A percentile compares a stretch with the other conserved stretches of the same genome.
Conservation (phyloP, 2,329 filamentous ascomycete species). For the Sclerotinia nivalis region DNA sequence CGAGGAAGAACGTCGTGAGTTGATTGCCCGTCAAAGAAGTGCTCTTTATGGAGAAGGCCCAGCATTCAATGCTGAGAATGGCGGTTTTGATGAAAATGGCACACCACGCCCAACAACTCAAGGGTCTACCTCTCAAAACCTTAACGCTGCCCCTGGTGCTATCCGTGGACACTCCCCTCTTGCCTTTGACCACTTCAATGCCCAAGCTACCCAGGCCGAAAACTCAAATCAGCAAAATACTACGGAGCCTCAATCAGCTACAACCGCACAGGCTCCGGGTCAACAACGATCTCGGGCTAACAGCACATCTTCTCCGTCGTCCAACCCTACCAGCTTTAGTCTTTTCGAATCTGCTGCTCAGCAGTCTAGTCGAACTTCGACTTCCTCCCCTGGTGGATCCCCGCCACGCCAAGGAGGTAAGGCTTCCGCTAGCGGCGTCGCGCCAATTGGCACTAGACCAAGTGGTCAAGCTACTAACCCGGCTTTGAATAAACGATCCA, state of each 20-base stretch:
- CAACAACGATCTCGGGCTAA: constrained; percentile 66
- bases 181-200: constrained; percentile 69
- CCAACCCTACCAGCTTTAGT: constrained; percentile 60
- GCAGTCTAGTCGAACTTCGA: constrained; percentile 75
- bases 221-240: constrained; percentile 40
- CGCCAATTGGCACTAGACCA: constrained; percentile 91
- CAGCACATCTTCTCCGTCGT: constrained; percentile 82
- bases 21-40: constrained; percentile 93
- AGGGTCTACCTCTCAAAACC: constrained; percentile 58
- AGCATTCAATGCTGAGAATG: constrained; percentile 63
- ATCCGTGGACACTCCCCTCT: constrained; percentile 78
- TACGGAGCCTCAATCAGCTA: constrained; percentile 51
- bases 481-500: constrained; percentile 68
- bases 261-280: constrained; percentile 40
- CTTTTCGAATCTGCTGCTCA: constrained; percentile 62
- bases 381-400: constrained; percentile 81
- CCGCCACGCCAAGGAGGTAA: constrained; percentile 69
- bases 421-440: constrained; percentile 65
- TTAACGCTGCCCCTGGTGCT: constrained; percentile 58
- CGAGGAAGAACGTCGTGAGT: constrained; percentile 92
- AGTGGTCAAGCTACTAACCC: constrained; percentile 59
- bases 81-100: constrained; percentile 67
- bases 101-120: constrained; percentile 65
- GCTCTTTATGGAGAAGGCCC: constrained; percentile 82
- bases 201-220: constrained; percentile 40